Percentiles rank a stretch among this genome's conserved stretches.
Evolutionary conservation across 2,329 filamentous ascomycete genomes (phyloP).

Genomic region (Cladobotryum protrusum): DNA sequence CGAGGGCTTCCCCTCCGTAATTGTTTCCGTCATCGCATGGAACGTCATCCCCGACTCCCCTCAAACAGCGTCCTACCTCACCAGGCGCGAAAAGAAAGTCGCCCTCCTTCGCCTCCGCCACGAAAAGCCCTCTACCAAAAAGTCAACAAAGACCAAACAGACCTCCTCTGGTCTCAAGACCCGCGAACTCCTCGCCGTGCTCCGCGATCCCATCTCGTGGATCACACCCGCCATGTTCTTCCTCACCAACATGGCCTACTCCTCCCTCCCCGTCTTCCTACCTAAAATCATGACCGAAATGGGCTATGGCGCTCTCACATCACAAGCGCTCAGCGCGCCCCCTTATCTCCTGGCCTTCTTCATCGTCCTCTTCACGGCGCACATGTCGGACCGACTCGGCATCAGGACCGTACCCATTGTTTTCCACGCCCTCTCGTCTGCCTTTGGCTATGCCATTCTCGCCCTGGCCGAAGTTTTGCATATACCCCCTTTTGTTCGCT

Average conservation of each 20-base stretch:
- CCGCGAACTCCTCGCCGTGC: slow-evolving; percentile 47
- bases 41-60: slow-evolving; percentile 71
- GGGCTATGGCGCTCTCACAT: slow-evolving; percentile 61
- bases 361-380: slow-evolving; percentile 64
- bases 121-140: slow-evolving; percentile 31
- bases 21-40: slow-evolving; percentile 71
- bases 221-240: slow-evolving; percentile 80
- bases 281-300: slow-evolving; percentile 73
- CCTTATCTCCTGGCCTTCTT: slow-evolving; percentile 74
- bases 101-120: slow-evolving; percentile 61
- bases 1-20: slow-evolving; percentile 77
- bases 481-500: slow-evolving; percentile 49
- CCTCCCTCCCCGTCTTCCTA: slow-evolving; percentile 79
- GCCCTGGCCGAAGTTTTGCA: slow-evolving; percentile 47
- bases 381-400: slow-evolving; percentile 60
- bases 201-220: slow-evolving; percentile 42
- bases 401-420: slow-evolving; percentile 62
- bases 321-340: slow-evolving; percentile 74
- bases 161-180: slow-evolving; percentile 40
- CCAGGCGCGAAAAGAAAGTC: slow-evolving; percentile 58
- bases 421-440: slow-evolving; percentile 61
- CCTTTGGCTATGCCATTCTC: slow-evolving; percentile 53
- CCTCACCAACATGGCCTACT: slow-evolving; percentile 81
- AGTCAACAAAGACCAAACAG: slow-evolving; percentile 8
- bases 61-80: slow-evolving; percentile 57